Evolutionary conservation across 2,329 filamentous ascomycete genomes (phyloP), one percentile per base, ranked within the genome.

Genomic region (Ophiostoma pallidulum): DNA sequence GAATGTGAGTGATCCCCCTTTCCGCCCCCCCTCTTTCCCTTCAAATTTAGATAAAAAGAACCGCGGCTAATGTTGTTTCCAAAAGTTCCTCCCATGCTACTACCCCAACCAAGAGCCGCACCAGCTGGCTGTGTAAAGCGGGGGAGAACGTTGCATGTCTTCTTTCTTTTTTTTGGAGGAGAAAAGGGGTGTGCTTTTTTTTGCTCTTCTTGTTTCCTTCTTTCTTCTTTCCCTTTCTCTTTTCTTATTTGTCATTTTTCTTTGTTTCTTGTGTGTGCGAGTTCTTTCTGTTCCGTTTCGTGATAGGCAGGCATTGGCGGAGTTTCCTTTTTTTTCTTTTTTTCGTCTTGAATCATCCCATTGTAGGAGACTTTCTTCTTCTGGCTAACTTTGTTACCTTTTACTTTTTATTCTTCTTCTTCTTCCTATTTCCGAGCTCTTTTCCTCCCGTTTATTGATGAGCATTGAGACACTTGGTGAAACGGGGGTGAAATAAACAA

Each of bases 1-100:
- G 72, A 96, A 96, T 70, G 92, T 96, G 65, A 83, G 90, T 82
- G 8, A 46, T 22, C 18, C 22, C 26, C 12, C 40, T 13, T 16
- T 9, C 22, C 5, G 5, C 14, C n/a, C n/a, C 13, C 10, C 36
- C 7, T 5, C 29, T 18, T 29, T 12, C 35, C 4, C 6, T 44
- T 37, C 12, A n/a, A n/a, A n/a, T n/a, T n/a, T n/a, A n/a, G n/a
- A n/a, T n/a, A n/a, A n/a, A n/a, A n/a, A n/a, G n/a, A n/a, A n/a
- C n/a, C n/a, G n/a, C n/a, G n/a, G n/a, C n/a, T n/a, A n/a, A n/a
- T n/a, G n/a, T n/a, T 20, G 20, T 18, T 13, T 33, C 4, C 51
- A 80, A n/a, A n/a, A n/a, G 76, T 80, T 80, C 56, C 59, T 80
- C 47, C 77, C 77, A 41, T 74, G 77, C 59, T 80, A 78, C 55